Base-by-base conservation (phyloP, 192 early-diverging fungal genomes). In the Helicostylum pulchrum region DNA sequence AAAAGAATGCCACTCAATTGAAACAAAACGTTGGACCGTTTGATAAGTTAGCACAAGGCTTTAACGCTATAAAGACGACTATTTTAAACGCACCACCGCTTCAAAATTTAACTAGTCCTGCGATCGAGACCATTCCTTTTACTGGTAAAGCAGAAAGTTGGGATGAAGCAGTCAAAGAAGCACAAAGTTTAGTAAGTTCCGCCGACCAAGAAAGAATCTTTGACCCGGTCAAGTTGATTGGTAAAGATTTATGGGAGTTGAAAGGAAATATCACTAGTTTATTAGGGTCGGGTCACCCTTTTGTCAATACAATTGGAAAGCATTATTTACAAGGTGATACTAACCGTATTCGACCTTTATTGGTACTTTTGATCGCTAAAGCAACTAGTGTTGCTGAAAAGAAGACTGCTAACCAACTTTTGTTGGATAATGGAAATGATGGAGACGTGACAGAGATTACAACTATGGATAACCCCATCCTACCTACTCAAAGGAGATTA, bases 341-440 rank as follows among this genome's bases (percentile, higher is more conserved):
- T 45, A 96, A 98, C 72, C 93, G 94, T 69, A 87, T 98, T 46
- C 87, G 96, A 26, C 96, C 96, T 8, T 74, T 98, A 36, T 72
- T 98, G 49, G 93, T 98, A 15, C 80, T 98, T 50, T 83, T 98
- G 23, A 82, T 96, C 23, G 85, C 93, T 7, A 85, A 93, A 73
- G 96, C 96, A 2, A 92, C 92, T 11, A 85, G 87, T 43, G 65
- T 81, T 4, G 85, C 84, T 1, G 78, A 84, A 17, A 88, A 88
- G 64, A 74, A 70, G 32, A 77, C 72, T 9, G 77, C 87, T 17
- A 83, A 83, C 43, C 79, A 87, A n/a, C 72, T 61, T 49, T 66
- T 60, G 34, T 72, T 81, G 26, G 49, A 60, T n/a, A 72, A 67
- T 20, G 68, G 58, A 7, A 66, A 64, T 7, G 31, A 46, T 2